These are phyloP conservation scores for Xylaria arbuscula DNA, from an alignment of 2,329 filamentous ascomycete species.

Conservation along the genomic window DNA sequence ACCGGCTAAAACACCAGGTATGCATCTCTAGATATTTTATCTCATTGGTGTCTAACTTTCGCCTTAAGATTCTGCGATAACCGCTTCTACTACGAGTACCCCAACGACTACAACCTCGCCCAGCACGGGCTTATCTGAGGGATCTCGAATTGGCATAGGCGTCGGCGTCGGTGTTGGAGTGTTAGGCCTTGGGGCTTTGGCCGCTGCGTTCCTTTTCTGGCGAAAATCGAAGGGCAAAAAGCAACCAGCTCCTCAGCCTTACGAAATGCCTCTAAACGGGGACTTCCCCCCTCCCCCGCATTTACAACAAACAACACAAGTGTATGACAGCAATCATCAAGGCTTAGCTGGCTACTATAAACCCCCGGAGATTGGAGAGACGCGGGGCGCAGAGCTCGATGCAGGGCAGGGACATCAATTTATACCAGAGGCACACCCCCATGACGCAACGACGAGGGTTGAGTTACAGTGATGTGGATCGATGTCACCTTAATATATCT, in stretches of 20 bases:
- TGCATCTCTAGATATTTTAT: neutral
- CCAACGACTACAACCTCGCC: slow-evolving; percentile 14
- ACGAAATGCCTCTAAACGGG: slow-evolving; percentile 33
- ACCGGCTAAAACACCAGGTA: slow-evolving; percentile 17
- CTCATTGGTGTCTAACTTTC: slow-evolving; percentile 25
- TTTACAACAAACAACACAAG: slow-evolving; percentile 18
- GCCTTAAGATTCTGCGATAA: slow-evolving; percentile 16
- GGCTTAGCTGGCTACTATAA: slow-evolving; percentile 26
- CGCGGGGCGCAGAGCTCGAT: slow-evolving; percentile 29
- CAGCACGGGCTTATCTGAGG: slow-evolving; percentile 29
- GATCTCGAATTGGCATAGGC: slow-evolving; percentile 39
- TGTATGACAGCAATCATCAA: slow-evolving; percentile 23
- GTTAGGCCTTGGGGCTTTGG: slow-evolving; percentile 36
- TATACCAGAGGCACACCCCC: slow-evolving; percentile 10
- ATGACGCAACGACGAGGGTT: slow-evolving; percentile 12
- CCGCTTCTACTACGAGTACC: slow-evolving; percentile 12
- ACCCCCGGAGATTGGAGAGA: slow-evolving; percentile 14
- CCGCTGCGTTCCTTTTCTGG: slow-evolving; percentile 40
- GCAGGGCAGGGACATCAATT: slow-evolving; percentile 32
- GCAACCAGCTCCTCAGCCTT: slow-evolving; percentile 17
- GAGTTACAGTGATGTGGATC: slow-evolving; percentile 25
- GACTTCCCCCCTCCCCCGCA: slow-evolving; percentile 28
- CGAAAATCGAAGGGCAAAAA: slow-evolving; percentile 35
- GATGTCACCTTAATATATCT: slow-evolving; percentile 1
- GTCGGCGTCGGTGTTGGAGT: slow-evolving; percentile 40